Evolutionary conservation across 441 rosid genomes (phyloP).

Genomic region (Eutrema salsugineum): DNA sequence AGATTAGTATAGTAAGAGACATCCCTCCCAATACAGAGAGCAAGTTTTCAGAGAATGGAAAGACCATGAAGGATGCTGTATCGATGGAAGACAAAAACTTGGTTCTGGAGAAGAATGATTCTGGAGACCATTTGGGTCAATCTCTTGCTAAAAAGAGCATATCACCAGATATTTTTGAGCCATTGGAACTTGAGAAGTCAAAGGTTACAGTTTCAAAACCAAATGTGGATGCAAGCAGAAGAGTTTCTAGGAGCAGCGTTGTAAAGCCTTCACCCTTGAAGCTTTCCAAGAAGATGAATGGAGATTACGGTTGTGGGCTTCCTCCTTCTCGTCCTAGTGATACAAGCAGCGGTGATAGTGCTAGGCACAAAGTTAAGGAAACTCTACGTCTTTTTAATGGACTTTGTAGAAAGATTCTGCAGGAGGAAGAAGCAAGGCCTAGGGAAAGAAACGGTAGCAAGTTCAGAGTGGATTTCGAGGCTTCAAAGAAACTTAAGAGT

Average conservation of each 20-base stretch:
- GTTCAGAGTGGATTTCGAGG: conserved; percentile 49
- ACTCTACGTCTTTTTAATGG: conserved; percentile 58
- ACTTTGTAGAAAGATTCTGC: conserved; percentile 53
- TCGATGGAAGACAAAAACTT: conserved; percentile 12
- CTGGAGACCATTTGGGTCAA: conserved; percentile 9
- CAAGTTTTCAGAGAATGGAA: conserved; percentile 27
- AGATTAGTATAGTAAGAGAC: conserved; percentile 39
- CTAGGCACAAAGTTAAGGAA: conserved; percentile 58
- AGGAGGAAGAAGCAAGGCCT: conserved; percentile 52
- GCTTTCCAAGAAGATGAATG: conserved; percentile 16
- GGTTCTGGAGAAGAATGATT: neutral
- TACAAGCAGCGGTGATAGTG: conserved; percentile 14
- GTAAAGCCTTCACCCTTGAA: conserved; percentile 5
- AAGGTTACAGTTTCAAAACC: neutral
- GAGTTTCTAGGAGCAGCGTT: conserved; percentile 16
- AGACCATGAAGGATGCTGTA: neutral
- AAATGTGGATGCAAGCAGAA: conserved; percentile 19
- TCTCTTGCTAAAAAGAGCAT: conserved; percentile 10
- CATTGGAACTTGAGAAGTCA: conserved; percentile 22
- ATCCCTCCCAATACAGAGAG: conserved; percentile 49
- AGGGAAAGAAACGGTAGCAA: neutral
- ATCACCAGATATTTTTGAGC: neutral
- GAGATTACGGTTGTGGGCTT: conserved; percentile 26
- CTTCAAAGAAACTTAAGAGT: conserved; percentile 47
- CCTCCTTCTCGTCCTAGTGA: conserved; percentile 36